A percentile compares a stretch with the other conserved stretches of the same genome.
Conservation (phyloP, 352 stramenopile genomes). For the Globisporangium acanthophoron region DNA sequence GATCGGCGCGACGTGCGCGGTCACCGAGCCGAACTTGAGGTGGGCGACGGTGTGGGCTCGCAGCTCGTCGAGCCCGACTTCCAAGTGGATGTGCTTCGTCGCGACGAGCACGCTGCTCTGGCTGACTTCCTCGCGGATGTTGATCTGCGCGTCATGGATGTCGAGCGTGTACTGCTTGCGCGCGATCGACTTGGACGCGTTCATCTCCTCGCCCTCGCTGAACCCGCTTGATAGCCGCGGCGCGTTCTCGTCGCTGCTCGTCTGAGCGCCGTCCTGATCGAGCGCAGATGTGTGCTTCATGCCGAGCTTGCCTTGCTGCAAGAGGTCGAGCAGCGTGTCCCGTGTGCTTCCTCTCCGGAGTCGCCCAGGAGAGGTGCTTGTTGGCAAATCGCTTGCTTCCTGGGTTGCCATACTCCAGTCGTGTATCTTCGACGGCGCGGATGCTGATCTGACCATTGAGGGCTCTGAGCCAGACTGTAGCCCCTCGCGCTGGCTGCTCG, state of each 20-base stretch:
- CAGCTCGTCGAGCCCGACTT: slow-evolving; percentile 47
- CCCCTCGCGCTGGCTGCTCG: slow-evolving; percentile 12
- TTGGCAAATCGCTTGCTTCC: background rate
- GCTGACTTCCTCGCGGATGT: slow-evolving; percentile 59
- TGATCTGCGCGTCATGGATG: slow-evolving; percentile 75
- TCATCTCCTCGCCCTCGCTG: slow-evolving; percentile 11
- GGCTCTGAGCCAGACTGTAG: background rate
- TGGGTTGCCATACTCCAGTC: background rate
- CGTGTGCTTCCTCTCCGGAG: slow-evolving; percentile 37
- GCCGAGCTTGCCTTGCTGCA: slow-evolving; percentile 74
- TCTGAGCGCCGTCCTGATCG: slow-evolving; percentile 15
- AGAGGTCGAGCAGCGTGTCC: slow-evolving; percentile 59
- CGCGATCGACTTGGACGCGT: slow-evolving; percentile 27
- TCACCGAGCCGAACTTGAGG: slow-evolving; percentile 63
- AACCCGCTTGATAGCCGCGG: slow-evolving; percentile 6
- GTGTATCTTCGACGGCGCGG: background rate
- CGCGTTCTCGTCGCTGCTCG: slow-evolving; percentile 6
- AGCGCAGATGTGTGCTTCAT: slow-evolving; percentile 16
- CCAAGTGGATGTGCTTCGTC: slow-evolving; percentile 73
- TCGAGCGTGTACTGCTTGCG: slow-evolving; percentile 74
- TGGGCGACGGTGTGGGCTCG: slow-evolving; percentile 45
- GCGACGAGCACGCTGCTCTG: slow-evolving; percentile 65
- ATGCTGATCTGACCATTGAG: background rate
- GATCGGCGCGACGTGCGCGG: slow-evolving; percentile 60
- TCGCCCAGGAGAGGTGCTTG: background rate